A percentile compares a stretch with the other conserved stretches of the same genome.
phyloP scores from a whole-genome alignment of 805 yeast species.

The Wickerhamomyces subpelliculosus region DNA sequence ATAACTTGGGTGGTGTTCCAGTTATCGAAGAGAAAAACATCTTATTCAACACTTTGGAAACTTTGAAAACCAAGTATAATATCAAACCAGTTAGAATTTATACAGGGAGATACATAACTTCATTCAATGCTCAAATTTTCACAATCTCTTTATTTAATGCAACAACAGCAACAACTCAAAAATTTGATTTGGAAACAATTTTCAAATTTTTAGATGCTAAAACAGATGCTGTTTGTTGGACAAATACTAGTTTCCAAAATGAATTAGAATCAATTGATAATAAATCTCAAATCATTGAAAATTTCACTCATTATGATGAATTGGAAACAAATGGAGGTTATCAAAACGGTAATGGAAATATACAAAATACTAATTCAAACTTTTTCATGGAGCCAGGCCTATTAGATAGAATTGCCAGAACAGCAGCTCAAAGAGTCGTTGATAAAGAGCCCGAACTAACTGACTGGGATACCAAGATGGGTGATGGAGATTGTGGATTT shows the following conservation, averaged over 20 bases:
- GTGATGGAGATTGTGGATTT: constrained; percentile 1
- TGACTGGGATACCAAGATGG: neutral
- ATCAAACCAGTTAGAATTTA: neutral
- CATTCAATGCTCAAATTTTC: constrained; percentile 1
- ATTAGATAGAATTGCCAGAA: neutral
- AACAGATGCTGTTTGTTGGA: constrained; percentile 1
- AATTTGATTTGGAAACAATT: neutral
- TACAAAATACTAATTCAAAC: too few relatives aligned
- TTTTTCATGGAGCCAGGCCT: neutral
- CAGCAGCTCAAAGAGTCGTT: neutral
- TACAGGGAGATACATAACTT: neutral
- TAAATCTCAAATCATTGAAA: neutral
- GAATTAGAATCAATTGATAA: neutral
- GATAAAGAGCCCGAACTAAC: neutral
- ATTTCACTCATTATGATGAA: neutral
- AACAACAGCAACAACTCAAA: neutral
- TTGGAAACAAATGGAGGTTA: neutral
- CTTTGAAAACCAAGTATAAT: neutral
- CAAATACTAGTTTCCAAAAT: neutral
- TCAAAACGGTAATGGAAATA: too few relatives aligned
- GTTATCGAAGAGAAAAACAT: neutral
- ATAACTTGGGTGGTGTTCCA: constrained; percentile 1
- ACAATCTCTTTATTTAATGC: neutral
- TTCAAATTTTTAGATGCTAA: neutral
- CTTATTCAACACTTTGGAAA: neutral